Conservation (phyloP, 2,329 filamentous ascomycete species). For the Colletotrichum brevisporum region DNA sequence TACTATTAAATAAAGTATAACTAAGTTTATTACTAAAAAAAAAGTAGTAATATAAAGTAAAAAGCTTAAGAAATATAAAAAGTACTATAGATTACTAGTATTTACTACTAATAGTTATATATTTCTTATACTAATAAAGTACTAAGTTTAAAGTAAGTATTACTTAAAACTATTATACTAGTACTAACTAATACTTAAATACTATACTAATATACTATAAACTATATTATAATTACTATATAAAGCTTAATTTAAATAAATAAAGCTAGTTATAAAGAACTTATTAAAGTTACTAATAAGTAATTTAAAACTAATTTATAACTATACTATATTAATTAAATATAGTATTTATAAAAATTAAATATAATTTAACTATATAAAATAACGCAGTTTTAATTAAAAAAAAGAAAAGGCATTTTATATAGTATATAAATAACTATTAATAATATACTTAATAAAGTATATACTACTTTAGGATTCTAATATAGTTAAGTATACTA, state of each 20-base stretch:
- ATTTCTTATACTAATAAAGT: too few relatives aligned
- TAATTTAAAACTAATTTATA: background rate
- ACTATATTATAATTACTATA: background rate
- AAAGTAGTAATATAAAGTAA: too few relatives aligned
- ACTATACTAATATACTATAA: background rate
- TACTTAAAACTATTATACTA: too few relatives aligned
- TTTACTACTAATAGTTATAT: too few relatives aligned
- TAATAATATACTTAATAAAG: background rate
- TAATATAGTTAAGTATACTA: slow-evolving; percentile 9
- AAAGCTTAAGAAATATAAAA: too few relatives aligned
- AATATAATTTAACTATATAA: background rate
- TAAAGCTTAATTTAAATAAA: background rate
- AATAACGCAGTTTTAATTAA: background rate
- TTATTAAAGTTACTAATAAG: background rate
- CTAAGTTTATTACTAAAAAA: too few relatives aligned
- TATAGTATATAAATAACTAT: background rate
- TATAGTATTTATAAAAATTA: background rate
- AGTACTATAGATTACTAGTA: too few relatives aligned
- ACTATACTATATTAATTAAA: background rate
- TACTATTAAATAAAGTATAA: too few relatives aligned
- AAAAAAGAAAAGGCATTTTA: background rate
- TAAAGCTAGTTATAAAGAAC: background rate
- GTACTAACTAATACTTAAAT: background rate
- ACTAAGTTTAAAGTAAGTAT: too few relatives aligned
- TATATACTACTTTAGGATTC: background rate